These are phyloP conservation scores for Dalbergia cultrata DNA, from an alignment of 306 rosid genomes.

Conservation along the genomic window DNA sequence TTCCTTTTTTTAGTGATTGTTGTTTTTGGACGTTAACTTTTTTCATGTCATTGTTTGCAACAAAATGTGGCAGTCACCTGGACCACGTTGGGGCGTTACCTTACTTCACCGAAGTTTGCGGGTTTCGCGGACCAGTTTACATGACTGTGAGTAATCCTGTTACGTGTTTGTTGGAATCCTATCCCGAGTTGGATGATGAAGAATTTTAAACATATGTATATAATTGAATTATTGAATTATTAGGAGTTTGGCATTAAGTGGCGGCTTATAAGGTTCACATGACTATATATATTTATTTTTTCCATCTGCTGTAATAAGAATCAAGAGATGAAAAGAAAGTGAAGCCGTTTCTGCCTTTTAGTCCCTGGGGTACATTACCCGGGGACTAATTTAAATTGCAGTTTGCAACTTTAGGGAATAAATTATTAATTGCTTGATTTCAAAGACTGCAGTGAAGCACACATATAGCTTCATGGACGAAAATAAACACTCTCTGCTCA, in stretches of 20 bases:
- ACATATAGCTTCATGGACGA: too few species aligned
- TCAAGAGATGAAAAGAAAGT: not conserved
- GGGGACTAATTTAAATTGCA: too few species aligned
- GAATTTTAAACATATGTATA: not conserved
- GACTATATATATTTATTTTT: not conserved
- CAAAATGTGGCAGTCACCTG: conserved; percentile 65
- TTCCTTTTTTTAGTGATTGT: conserved; percentile 15
- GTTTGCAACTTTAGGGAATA: too few species aligned
- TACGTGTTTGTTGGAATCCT: conserved; percentile 57
- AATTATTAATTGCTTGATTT: too few species aligned
- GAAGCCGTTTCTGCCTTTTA: not conserved
- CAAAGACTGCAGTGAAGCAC: too few species aligned
- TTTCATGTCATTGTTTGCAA: conserved; percentile 18
- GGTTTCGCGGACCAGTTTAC: conserved; percentile 84
- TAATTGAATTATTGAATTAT: not conserved
- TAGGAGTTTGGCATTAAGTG: not conserved
- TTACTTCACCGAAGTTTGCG: conserved; percentile 93
- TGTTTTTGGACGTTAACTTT: conserved; percentile 6
- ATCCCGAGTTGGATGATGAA: not conserved
- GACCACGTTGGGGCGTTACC: conserved; percentile 92
- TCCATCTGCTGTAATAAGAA: not conserved
- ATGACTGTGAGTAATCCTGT: conserved; percentile 75
- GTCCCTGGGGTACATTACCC: not conserved
- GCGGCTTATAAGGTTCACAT: not conserved
- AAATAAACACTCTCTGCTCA: not conserved